phyloP scores from a whole-genome alignment of 768 basidiomycete genomes.

The Phylloporus scabripes region DNA sequence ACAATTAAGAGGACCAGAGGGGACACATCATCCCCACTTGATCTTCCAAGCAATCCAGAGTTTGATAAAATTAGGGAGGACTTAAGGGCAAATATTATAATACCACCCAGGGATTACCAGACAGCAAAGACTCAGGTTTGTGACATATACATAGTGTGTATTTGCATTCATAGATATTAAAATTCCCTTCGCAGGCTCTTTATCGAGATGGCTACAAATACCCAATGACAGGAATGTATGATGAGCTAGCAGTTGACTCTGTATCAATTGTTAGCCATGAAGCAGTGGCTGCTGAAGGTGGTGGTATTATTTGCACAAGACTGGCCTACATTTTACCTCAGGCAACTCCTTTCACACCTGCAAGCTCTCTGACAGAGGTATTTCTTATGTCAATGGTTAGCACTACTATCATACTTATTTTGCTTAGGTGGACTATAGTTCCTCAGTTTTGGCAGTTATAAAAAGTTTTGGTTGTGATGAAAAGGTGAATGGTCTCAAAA shows the following conservation, averaged over 20 bases:
- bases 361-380: not conserved
- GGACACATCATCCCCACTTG: not conserved
- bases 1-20: not conserved
- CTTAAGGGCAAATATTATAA: too few relatives aligned
- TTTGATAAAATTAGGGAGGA: not conserved
- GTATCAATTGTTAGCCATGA: too few relatives aligned
- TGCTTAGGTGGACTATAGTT: not conserved
- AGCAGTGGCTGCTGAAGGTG: too few relatives aligned
- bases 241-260: not conserved
- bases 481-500: conserved; percentile 23
- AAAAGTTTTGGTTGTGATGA: conserved; percentile 10
- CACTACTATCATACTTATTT: not conserved
- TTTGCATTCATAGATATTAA: not conserved
- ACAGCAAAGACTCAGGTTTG: not conserved
- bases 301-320: too few relatives aligned
- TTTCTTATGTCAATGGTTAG: not conserved
- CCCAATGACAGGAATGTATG: not conserved
- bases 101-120: not conserved
- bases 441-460: conserved; percentile 17
- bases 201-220: not conserved
- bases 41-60: not conserved
- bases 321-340: not conserved
- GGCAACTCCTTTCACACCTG: too few relatives aligned
- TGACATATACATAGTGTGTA: not conserved
- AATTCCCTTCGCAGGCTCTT: not conserved